A percentile compares a stretch with the other conserved stretches of the same genome.
Evolutionary conservation across 2,329 filamentous ascomycete genomes (phyloP).

Genomic region (Periconia sp.): DNA sequence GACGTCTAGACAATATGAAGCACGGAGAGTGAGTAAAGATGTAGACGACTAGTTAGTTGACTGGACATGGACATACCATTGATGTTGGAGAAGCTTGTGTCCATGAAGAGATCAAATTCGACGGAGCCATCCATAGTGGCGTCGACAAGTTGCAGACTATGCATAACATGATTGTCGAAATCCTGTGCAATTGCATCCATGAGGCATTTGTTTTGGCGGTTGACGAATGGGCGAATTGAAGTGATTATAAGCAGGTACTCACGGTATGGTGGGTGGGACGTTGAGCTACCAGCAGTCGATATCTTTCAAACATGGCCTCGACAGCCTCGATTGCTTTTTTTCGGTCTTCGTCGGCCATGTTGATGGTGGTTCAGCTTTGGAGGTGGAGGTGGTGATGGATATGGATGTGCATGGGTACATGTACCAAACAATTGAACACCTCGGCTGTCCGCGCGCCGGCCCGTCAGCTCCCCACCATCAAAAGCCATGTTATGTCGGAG

Average conservation of each 20-base stretch:
- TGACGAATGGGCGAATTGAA: neutral
- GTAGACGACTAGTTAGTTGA: neutral
- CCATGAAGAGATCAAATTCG: conserved; percentile 37
- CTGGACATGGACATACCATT: conserved; percentile 29
- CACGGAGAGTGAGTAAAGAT: neutral
- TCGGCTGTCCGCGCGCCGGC: too few relatives aligned
- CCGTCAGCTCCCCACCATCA: too few relatives aligned
- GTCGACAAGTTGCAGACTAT: conserved; percentile 39
- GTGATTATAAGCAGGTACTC: conserved; percentile 3
- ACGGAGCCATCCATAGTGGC: conserved; percentile 40
- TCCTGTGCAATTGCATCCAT: conserved; percentile 22
- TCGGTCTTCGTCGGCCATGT: conserved; percentile 30
- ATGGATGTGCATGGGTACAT: too few relatives aligned
- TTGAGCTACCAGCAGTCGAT: conserved; percentile 33
- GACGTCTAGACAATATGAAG: conserved; percentile 26
- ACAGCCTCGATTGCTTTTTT: conserved; percentile 40
- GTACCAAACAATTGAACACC: too few relatives aligned
- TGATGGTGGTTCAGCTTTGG: neutral
- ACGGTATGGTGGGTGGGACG: conserved; percentile 37
- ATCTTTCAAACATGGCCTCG: conserved; percentile 41
- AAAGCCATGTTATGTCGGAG: too few relatives aligned
- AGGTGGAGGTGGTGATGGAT: too few relatives aligned
- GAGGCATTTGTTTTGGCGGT: neutral
- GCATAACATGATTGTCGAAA: conserved; percentile 43
- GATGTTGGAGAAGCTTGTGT: conserved; percentile 41